A percentile compares a stretch with the other conserved stretches of the same genome.
Evolutionary conservation across 148 eudicot genomes (phyloP).

Genomic region (Dianthus caryophyllus): DNA sequence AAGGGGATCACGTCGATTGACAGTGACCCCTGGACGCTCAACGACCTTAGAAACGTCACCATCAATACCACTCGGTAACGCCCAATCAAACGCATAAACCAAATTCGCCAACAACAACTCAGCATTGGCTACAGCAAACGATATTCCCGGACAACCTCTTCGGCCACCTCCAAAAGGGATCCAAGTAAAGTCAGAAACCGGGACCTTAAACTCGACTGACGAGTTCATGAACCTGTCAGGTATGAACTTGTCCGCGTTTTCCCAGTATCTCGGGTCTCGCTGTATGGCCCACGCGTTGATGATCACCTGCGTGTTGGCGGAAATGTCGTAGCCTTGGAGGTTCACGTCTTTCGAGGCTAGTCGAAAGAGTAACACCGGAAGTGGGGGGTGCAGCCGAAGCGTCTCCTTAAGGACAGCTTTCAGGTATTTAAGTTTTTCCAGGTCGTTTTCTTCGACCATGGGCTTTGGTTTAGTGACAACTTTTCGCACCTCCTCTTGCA

Average conservation of each 20-base stretch:
- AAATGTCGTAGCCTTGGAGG: conserved; percentile 33
- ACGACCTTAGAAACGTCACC: conserved; percentile 9
- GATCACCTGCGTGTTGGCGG: conserved; percentile 29
- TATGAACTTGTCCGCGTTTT: conserved; percentile 21
- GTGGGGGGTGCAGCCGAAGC: conserved; percentile 30
- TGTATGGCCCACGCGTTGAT: conserved; percentile 35
- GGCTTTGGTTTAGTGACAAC: conserved; percentile 9
- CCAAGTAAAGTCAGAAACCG: conserved; percentile 23
- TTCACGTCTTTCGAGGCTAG: conserved; percentile 13
- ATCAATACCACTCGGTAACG: conserved; percentile 20
- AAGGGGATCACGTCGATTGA: conserved; percentile 23
- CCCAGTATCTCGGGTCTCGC: conserved; percentile 34
- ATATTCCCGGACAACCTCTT: conserved; percentile 33
- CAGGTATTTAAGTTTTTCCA: conserved; percentile 25
- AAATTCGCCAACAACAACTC: conserved; percentile 32
- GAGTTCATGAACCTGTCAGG: conserved; percentile 36
- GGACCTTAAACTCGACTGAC: conserved; percentile 25
- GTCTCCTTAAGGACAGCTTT: conserved; percentile 33
- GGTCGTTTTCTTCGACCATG: conserved; percentile 21
- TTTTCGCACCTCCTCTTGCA: conserved; percentile 29
- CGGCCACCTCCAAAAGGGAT: conserved; percentile 40
- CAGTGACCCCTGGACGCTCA: conserved; percentile 9
- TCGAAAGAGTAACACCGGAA: conserved; percentile 24
- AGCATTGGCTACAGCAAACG: conserved; percentile 17
- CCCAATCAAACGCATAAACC: conserved; percentile 24